Evolutionary conservation across 164 flowering plant species (phyloP).

Genomic region (Chimonanthus salicifolius): DNA sequence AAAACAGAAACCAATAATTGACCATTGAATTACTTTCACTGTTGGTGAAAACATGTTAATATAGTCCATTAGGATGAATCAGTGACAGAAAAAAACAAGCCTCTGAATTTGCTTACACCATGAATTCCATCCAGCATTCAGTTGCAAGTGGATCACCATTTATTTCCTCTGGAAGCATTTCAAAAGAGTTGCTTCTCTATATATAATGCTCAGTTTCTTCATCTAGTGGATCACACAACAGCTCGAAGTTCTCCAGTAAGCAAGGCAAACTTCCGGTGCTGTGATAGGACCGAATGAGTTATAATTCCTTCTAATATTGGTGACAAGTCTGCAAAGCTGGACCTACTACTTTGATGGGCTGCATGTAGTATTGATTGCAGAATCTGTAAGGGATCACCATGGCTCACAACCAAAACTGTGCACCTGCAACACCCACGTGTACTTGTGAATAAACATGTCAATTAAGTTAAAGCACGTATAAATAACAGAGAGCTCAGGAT

Average conservation of each 20-base stretch:
- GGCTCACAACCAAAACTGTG: slow-evolving; percentile 73
- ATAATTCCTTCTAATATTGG: slow-evolving; percentile 46
- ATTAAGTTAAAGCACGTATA: neutral
- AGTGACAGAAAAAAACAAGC: too few relatives aligned
- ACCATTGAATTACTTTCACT: too few relatives aligned
- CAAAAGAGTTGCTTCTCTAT: neutral
- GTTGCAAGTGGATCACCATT: too few relatives aligned
- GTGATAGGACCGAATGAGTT: slow-evolving; percentile 49
- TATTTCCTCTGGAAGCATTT: too few relatives aligned
- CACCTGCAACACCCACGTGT: slow-evolving; percentile 41
- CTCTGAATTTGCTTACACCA: too few relatives aligned
- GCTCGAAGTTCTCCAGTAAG: slow-evolving; percentile 72
- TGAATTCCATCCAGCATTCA: too few relatives aligned
- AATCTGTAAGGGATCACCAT: slow-evolving; percentile 94
- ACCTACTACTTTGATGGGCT: slow-evolving; percentile 25
- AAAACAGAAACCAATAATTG: too few relatives aligned
- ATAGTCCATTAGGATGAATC: too few relatives aligned
- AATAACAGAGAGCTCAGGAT: neutral
- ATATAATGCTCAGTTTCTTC: neutral
- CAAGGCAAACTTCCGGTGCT: slow-evolving; percentile 72
- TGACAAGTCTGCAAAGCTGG: slow-evolving; percentile 31
- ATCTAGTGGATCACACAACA: slow-evolving; percentile 18
- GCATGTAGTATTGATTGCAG: slow-evolving; percentile 70
- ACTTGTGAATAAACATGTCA: neutral
- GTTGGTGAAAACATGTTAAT: too few relatives aligned